Evolutionary conservation across 768 basidiomycete species (phyloP).

Genomic region (Tricholoma hemisulphureum): DNA sequence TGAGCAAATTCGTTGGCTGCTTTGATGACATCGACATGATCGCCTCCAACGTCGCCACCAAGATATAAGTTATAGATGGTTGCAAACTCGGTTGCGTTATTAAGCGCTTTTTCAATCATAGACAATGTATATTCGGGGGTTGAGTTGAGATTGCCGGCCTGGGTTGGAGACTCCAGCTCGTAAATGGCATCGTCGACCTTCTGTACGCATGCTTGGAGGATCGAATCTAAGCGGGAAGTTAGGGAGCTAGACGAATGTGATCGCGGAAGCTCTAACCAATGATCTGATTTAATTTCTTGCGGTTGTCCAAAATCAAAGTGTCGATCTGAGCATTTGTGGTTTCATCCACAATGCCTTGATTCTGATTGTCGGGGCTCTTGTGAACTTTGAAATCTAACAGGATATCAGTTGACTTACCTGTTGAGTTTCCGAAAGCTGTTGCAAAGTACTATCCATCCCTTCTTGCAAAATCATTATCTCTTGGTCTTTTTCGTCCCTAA

Average conservation of each 20-base stretch:
- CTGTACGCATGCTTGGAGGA: conserved; percentile 92
- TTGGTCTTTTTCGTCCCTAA: conserved; percentile 95
- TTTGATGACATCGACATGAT: conserved; percentile 98
- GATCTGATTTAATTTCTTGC: conserved; percentile 97
- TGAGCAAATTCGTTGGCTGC: conserved; percentile 96
- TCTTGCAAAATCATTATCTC: conserved; percentile 95
- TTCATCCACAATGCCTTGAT: conserved; percentile 79
- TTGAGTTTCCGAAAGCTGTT: conserved; percentile 82
- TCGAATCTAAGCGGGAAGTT: conserved; percentile 69
- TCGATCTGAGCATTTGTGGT: conserved; percentile 98
- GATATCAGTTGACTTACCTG: conserved; percentile 51
- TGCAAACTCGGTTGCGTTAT: conserved; percentile 95
- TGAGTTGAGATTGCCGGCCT: conserved; percentile 93
- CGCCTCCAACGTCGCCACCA: conserved; percentile 82
- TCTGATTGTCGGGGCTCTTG: conserved; percentile 45
- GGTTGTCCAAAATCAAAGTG: conserved; percentile 91
- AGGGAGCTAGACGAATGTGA: conserved; percentile 5
- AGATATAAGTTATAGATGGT: conserved; percentile 91
- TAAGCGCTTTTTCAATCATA: conserved; percentile 96
- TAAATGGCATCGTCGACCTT: conserved; percentile 98
- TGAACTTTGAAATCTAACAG: not conserved
- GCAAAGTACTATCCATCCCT: conserved; percentile 89
- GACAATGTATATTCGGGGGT: conserved; percentile 98
- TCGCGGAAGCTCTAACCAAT: conserved; percentile 58
- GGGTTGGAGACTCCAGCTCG: conserved; percentile 94